Conservation (phyloP, 2,329 filamentous ascomycete species). For the Orbilia blumenaviensis region DNA sequence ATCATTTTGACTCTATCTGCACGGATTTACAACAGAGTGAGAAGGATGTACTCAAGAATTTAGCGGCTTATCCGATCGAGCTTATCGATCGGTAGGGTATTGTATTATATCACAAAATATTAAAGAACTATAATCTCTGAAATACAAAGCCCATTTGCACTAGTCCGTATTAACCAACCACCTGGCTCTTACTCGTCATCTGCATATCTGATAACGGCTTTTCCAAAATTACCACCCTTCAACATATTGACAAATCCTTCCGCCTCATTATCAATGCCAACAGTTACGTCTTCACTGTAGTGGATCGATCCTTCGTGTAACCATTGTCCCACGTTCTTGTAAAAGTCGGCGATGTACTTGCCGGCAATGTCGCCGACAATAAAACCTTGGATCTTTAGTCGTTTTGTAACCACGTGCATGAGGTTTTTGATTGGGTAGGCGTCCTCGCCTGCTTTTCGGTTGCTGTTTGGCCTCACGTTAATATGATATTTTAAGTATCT, state of each 20-base stretch:
- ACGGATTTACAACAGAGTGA: conserved; percentile 77
- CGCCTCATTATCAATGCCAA: conserved; percentile 79
- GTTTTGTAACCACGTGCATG: conserved; percentile 72
- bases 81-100: conserved; percentile 60
- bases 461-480: background rate
- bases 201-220: conserved; percentile 74
- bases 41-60: conserved; percentile 73
- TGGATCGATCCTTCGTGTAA: conserved; percentile 78
- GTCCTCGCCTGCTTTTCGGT: conserved; percentile 63
- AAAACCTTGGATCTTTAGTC: conserved; percentile 78
- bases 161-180: background rate
- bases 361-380: conserved; percentile 68
- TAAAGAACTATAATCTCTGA: too few species aligned
- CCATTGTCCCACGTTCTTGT: conserved; percentile 79
- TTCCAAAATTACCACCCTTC: conserved; percentile 82
- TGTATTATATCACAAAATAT: background rate
- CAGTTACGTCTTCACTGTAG: conserved; percentile 73
- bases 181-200: background rate
- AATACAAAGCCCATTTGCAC: background rate
- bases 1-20: conserved; percentile 83
- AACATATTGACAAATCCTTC: conserved; percentile 80
- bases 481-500: background rate
- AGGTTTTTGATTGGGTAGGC: conserved; percentile 74
- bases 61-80: conserved; percentile 66
- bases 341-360: conserved; percentile 72